Evolutionary conservation across 2,329 filamentous ascomycete species (phyloP).

Genomic region (Falciphora oryzae): DNA sequence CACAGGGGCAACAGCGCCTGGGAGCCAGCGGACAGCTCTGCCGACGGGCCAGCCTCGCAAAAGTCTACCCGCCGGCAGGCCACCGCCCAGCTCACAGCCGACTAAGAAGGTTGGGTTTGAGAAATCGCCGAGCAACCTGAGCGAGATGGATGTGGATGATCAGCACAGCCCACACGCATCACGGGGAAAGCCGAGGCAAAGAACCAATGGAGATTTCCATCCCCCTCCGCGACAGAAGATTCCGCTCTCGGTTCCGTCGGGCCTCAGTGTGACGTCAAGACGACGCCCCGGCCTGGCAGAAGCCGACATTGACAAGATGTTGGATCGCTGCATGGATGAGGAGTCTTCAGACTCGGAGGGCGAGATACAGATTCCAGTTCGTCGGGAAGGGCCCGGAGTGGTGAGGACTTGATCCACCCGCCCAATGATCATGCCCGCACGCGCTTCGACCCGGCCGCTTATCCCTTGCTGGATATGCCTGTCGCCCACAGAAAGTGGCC

Average conservation of each 20-base stretch:
- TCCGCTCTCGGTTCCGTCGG: conserved; percentile 43
- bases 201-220: conserved; percentile 32
- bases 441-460: too few species aligned
- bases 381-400: conserved; percentile 10
- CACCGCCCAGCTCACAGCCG: conserved; percentile 28
- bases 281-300: conserved; percentile 40
- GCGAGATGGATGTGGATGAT: conserved; percentile 44
- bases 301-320: conserved; percentile 53
- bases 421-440: neutral
- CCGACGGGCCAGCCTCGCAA: conserved; percentile 46
- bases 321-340: conserved; percentile 45
- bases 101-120: conserved; percentile 44
- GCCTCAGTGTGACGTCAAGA: conserved; percentile 35
- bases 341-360: conserved; percentile 53
- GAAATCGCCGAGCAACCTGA: conserved; percentile 34
- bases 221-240: conserved; percentile 29
- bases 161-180: conserved; percentile 26
- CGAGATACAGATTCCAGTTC: conserved; percentile 45
- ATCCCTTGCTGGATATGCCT: neutral
- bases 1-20: conserved; percentile 14
- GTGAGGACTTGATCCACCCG: neutral
- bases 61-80: conserved; percentile 43
- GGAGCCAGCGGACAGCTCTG: conserved; percentile 32
- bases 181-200: conserved; percentile 37
- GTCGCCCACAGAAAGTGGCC: too few species aligned